phyloP scores from a whole-genome alignment of 805 yeast species.

The Saturnispora halmiae region DNA sequence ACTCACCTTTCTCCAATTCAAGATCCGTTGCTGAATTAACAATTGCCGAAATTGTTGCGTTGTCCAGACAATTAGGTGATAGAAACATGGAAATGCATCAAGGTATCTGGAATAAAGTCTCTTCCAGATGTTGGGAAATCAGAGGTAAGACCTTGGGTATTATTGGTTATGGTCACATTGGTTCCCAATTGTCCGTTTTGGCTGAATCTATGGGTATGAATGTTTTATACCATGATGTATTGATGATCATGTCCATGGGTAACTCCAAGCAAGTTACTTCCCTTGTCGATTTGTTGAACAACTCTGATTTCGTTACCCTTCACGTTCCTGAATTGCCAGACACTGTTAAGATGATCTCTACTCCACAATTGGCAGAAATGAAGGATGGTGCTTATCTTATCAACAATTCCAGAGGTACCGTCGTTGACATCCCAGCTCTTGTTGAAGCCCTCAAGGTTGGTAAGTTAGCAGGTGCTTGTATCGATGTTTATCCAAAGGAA shows the following conservation, averaged over 20 bases:
- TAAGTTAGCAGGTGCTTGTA: constrained; percentile 92
- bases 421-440: constrained; percentile 90
- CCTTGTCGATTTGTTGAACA: constrained; percentile 68
- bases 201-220: constrained; percentile 98
- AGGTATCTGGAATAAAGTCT: constrained; percentile 96
- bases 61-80: constrained; percentile 96
- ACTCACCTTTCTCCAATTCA: constrained; percentile 91
- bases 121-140: constrained; percentile 95
- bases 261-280: constrained; percentile 88
- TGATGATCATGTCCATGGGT: constrained; percentile 93
- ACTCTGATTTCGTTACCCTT: constrained; percentile 81
- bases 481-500: constrained; percentile 94
- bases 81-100: constrained; percentile 92
- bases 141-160: constrained; percentile 98
- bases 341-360: constrained; percentile 80
- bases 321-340: constrained; percentile 95
- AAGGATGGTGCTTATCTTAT: constrained; percentile 90
- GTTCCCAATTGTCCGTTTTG: constrained; percentile 89
- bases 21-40: constrained; percentile 98
- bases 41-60: constrained; percentile 84
- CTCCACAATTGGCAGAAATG: constrained; percentile 92
- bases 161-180: constrained; percentile 97
- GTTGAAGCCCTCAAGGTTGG: constrained; percentile 87
- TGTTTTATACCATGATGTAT: constrained; percentile 84
- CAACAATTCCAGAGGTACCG: constrained; percentile 97